Conservation (phyloP, 2,329 filamentous ascomycete species). For the Elsinoe ampelina region DNA sequence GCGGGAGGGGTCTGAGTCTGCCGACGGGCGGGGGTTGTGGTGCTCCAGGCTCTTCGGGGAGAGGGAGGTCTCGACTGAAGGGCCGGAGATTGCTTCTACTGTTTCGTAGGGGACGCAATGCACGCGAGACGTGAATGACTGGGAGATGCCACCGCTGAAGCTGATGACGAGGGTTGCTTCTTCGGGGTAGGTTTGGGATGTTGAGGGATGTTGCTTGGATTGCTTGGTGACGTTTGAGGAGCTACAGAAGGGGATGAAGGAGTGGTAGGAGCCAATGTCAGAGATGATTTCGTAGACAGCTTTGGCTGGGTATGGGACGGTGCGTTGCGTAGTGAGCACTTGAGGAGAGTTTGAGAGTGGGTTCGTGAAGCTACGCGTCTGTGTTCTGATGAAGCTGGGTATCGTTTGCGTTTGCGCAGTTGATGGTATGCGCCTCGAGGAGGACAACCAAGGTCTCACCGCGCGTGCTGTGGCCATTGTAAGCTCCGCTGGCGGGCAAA, state of each 20-base stretch:
- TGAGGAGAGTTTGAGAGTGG: conserved; percentile 52
- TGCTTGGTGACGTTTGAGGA: conserved; percentile 67
- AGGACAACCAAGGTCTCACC: conserved; percentile 19
- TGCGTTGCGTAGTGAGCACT: conserved; percentile 62
- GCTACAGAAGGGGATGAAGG: conserved; percentile 88
- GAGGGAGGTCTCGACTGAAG: conserved; percentile 39
- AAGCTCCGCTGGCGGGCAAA: too few species aligned
- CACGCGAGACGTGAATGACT: conserved; percentile 72
- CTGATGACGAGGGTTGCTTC: conserved; percentile 74
- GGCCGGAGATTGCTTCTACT: conserved; percentile 69
- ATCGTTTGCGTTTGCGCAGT: neutral
- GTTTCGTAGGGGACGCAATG: conserved; percentile 63
- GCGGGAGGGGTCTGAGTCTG: conserved; percentile 26
- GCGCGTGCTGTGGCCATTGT: neutral
- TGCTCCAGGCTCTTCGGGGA: conserved; percentile 32
- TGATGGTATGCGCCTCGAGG: conserved; percentile 17
- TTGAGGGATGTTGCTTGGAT: conserved; percentile 44
- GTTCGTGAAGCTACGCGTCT: conserved; percentile 36
- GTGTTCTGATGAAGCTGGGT: neutral
- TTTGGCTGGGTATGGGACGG: conserved; percentile 61
- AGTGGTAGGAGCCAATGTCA: conserved; percentile 73
- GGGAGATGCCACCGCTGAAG: conserved; percentile 70
- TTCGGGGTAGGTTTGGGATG: conserved; percentile 54
- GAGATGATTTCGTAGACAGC: conserved; percentile 78
- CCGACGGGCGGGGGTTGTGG: conserved; percentile 26